Conservation (phyloP, 257 asterid genomes). For the Scutellaria galericulata region DNA sequence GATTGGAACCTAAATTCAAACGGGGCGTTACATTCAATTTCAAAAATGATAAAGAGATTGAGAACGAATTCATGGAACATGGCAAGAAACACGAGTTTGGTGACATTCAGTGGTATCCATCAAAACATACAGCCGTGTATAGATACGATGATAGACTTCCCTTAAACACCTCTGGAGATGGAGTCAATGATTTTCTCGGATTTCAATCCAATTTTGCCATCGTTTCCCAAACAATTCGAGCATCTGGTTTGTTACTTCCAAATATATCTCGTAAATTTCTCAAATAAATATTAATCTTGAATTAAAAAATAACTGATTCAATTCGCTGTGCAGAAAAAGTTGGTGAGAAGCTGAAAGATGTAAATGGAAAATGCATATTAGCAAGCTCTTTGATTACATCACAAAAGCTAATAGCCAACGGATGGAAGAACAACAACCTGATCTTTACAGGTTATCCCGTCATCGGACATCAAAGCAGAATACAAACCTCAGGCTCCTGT, state of each 20-base stretch:
- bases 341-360: constrained; percentile 45
- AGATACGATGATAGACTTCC: constrained; percentile 73
- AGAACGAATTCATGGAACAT: constrained; percentile 61
- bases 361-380: constrained; percentile 54
- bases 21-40: constrained; percentile 66
- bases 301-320: no score
- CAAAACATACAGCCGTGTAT: constrained; percentile 63
- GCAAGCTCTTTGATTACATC: constrained; percentile 50
- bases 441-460: constrained; percentile 81
- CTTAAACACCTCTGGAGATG: constrained; percentile 58
- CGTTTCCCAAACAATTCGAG: constrained; percentile 52
- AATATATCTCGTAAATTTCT: no score
- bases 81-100: constrained; percentile 74
- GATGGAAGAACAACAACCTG: constrained; percentile 66
- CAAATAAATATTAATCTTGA: no score
- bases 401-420: constrained; percentile 66
- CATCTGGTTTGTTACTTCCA: constrained; percentile 50
- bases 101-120: constrained; percentile 95
- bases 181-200: constrained; percentile 70
- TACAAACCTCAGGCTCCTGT: constrained; percentile 91
- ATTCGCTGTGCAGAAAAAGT: constrained; percentile 55
- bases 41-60: constrained; percentile 58
- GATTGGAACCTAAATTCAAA: constrained; percentile 70
- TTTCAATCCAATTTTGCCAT: constrained; percentile 67
- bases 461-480: constrained; percentile 66